Evolutionary conservation across 495 filamentous ascomycete genomes (phyloP).

Genomic region (Chaetomium cochliodes): DNA sequence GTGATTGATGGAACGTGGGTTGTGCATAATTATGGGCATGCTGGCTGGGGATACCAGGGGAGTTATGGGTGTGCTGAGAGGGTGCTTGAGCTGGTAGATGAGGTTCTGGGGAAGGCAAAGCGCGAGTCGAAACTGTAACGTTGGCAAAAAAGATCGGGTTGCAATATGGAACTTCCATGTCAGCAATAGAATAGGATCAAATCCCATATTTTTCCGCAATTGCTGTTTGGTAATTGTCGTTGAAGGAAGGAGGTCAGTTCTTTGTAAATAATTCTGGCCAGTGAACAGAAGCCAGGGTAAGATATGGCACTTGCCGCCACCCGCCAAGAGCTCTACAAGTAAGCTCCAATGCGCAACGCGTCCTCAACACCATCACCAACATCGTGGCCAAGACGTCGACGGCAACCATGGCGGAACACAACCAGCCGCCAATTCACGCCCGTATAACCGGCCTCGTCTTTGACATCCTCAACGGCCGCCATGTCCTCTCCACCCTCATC

Average conservation of each 20-base stretch:
- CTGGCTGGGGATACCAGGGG: constrained; percentile 87
- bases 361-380: constrained; percentile 18
- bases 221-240: background rate
- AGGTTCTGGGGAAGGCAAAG: constrained; percentile 37
- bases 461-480: constrained; percentile 45
- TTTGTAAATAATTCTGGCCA: background rate
- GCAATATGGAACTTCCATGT: no score
- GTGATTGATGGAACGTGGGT: constrained; percentile 65
- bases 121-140: constrained; percentile 22
- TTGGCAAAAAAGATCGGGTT: background rate
- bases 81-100: constrained; percentile 68
- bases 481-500: constrained; percentile 41
- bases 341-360: constrained; percentile 20
- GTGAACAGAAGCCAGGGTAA: no score
- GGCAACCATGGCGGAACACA: constrained; percentile 19
- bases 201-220: background rate
- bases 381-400: background rate
- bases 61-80: constrained; percentile 78
- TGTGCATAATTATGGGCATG: constrained; percentile 96
- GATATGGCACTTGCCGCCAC: constrained; percentile 1
- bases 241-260: background rate
- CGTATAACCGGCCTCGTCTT: constrained; percentile 29
- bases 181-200: background rate
- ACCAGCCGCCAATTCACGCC: constrained; percentile 15
- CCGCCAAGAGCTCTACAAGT: background rate